Evolutionary conservation across 1,139 yeast species (phyloP).

Genomic region (Suhomyces terraborum): DNA sequence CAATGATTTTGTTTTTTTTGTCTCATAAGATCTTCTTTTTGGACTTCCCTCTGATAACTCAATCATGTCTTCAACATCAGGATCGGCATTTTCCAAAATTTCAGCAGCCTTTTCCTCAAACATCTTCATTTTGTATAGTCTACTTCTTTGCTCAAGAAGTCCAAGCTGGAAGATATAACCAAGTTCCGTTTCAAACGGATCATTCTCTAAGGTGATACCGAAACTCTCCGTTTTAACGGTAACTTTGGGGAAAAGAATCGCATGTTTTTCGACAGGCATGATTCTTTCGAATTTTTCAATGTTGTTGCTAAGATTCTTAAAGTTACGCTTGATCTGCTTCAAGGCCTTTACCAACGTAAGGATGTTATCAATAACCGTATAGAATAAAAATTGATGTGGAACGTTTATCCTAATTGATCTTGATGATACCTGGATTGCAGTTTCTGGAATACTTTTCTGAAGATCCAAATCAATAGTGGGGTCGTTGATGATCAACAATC

Average conservation of each 20-base stretch:
- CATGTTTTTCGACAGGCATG: conserved; percentile 35
- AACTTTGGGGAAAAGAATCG: conserved; percentile 35
- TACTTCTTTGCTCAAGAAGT: conserved; percentile 36
- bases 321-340: conserved; percentile 56
- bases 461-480: conserved; percentile 31
- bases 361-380: conserved; percentile 65
- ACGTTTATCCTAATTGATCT: conserved; percentile 40
- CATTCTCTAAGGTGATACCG: conserved; percentile 43
- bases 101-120: conserved; percentile 30
- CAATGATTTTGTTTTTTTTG: neutral
- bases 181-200: conserved; percentile 47
- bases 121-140: conserved; percentile 31
- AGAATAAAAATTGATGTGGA: conserved; percentile 66
- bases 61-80: conserved; percentile 18
- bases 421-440: conserved; percentile 22
- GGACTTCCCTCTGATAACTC: conserved; percentile 15
- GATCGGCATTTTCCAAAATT: conserved; percentile 17
- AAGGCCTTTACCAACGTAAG: conserved; percentile 62
- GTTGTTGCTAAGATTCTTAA: conserved; percentile 40
- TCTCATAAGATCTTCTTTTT: neutral
- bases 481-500: conserved; percentile 44
- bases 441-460: conserved; percentile 10
- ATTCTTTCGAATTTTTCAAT: conserved; percentile 40
- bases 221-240: conserved; percentile 34
- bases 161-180: conserved; percentile 43